Conservation (phyloP, 2,329 filamentous ascomycete species). For the Pseudomassariella vexata region DNA sequence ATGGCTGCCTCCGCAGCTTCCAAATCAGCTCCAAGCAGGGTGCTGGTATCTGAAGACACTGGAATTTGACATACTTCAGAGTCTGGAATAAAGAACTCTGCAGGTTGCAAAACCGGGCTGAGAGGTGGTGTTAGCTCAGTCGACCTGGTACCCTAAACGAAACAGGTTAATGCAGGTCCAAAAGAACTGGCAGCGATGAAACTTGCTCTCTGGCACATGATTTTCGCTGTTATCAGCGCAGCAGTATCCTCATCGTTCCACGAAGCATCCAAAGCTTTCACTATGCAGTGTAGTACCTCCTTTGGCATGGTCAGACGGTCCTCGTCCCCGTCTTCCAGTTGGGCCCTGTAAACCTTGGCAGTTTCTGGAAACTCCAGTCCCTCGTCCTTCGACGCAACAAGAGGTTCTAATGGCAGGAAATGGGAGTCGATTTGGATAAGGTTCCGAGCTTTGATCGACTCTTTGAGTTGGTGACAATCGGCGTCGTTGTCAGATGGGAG, state of each 20-base stretch:
- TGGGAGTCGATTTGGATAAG: constrained; percentile 9
- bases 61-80: constrained; percentile 17
- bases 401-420: constrained; percentile 19
- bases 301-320: constrained; percentile 18
- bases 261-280: constrained; percentile 10
- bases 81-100: constrained; percentile 17
- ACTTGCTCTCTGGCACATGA: constrained; percentile 9
- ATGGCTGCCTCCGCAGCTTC: constrained; percentile 14
- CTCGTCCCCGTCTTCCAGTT: constrained; percentile 4
- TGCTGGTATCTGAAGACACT: constrained; percentile 17
- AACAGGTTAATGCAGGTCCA: constrained; percentile 4
- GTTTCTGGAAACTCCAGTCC: constrained; percentile 16
- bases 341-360: constrained; percentile 8
- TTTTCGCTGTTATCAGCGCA: constrained; percentile 7
- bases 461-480: constrained; percentile 16
- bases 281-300: constrained; percentile 14
- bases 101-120: constrained; percentile 10
- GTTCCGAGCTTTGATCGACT: constrained; percentile 10
- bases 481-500: constrained; percentile 20
- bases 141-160: constrained; percentile 11
- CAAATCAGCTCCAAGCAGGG: constrained; percentile 20
- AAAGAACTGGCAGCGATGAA: not conserved
- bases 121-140: constrained; percentile 21
- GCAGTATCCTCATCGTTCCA: constrained; percentile 10
- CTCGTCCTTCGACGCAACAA: constrained; percentile 16